Conservation (phyloP, 495 filamentous ascomycete species). For the Tuber indicum region DNA sequence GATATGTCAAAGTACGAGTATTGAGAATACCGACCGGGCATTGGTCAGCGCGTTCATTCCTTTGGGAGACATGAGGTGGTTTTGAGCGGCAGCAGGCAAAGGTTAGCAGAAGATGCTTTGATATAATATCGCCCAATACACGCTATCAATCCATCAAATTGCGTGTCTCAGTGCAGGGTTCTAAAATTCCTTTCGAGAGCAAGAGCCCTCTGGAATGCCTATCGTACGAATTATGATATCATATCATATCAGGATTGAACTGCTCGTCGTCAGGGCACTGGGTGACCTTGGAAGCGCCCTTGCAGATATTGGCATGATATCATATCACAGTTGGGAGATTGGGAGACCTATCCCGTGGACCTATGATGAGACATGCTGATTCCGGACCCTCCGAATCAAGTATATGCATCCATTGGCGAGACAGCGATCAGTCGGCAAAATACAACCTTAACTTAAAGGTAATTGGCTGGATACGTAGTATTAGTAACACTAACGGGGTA, state of each 20-base stretch:
- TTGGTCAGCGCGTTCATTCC: neutral
- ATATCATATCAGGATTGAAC: neutral
- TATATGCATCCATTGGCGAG: neutral
- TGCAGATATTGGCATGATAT: neutral
- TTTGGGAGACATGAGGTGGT: neutral
- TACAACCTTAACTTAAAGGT: neutral
- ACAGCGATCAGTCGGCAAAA: neutral
- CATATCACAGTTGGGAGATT: no score
- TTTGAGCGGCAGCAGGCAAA: neutral
- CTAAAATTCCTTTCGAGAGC: neutral
- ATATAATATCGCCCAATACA: neutral
- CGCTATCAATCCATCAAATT: no score
- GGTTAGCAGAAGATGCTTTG: neutral
- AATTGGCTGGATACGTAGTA: neutral
- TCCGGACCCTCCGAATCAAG: neutral
- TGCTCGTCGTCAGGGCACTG: neutral
- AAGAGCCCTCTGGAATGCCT: neutral
- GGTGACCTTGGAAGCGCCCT: neutral
- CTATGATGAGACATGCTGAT: neutral
- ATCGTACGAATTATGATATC: no score
- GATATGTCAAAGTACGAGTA: neutral
- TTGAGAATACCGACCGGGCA: neutral
- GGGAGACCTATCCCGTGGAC: no score
- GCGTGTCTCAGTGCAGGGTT: neutral
- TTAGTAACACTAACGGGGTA: neutral